phyloP scores from a whole-genome alignment of 768 basidiomycete species.

The Daedaleopsis sinensis region DNA sequence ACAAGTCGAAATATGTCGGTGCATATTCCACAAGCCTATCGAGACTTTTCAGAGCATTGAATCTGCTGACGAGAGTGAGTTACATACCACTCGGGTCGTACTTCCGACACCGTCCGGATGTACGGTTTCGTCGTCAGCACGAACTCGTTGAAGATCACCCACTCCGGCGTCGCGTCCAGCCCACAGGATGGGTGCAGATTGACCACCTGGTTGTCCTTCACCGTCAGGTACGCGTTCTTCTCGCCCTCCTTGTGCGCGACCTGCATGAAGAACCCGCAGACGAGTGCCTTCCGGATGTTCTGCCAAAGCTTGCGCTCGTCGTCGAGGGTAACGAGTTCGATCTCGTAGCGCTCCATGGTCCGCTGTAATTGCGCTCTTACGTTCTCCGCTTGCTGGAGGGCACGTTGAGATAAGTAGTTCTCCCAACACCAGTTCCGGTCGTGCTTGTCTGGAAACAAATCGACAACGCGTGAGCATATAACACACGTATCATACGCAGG shows the following conservation, averaged over 20 bases:
- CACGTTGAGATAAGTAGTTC: constrained; percentile 83
- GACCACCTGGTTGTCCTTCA: constrained; percentile 85
- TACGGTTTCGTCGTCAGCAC: constrained; percentile 88
- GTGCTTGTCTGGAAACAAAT: constrained; percentile 54
- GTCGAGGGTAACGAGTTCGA: constrained; percentile 72
- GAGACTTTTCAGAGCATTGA: background rate
- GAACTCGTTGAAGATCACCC: constrained; percentile 95
- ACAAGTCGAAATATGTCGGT: constrained; percentile 16
- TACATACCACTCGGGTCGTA: constrained; percentile 79
- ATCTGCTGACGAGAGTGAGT: background rate
- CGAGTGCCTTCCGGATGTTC: constrained; percentile 81
- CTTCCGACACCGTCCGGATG: constrained; percentile 90
- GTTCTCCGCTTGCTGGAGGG: constrained; percentile 90
- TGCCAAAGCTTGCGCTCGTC: constrained; percentile 55
- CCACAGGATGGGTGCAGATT: constrained; percentile 86
- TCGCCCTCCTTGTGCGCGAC: constrained; percentile 94
- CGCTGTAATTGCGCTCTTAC: constrained; percentile 88
- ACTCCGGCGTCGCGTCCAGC: constrained; percentile 84
- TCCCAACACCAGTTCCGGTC: constrained; percentile 92
- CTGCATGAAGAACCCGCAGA: constrained; percentile 98
- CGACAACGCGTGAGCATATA: background rate
- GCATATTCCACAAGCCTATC: constrained; percentile 20
- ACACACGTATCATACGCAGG: background rate
- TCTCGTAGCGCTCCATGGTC: constrained; percentile 88
- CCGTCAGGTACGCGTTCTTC: constrained; percentile 75